phyloP scores from a whole-genome alignment of 345 rosid species.

The Eucalyptus erythrocorys region DNA sequence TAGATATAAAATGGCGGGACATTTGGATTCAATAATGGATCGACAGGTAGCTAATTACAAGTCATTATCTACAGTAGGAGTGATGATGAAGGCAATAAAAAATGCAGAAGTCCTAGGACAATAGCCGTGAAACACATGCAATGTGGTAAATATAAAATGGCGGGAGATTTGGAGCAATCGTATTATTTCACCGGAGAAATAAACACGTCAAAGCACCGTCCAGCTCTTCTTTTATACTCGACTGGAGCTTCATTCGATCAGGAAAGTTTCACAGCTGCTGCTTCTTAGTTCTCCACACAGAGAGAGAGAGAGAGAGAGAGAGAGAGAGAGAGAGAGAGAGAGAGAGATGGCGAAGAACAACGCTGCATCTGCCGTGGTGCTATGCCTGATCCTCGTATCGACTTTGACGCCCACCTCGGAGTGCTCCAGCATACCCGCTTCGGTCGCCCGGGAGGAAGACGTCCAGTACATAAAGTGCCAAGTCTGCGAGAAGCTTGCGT shows the following conservation, averaged over 20 bases:
- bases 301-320: no score
- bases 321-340: no score
- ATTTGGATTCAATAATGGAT: background rate
- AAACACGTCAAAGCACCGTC: background rate
- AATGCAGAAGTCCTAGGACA: background rate
- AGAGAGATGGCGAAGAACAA: conserved; percentile 14
- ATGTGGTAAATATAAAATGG: background rate
- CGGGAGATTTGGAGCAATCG: background rate
- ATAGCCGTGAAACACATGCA: background rate
- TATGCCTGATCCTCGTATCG: conserved; percentile 15
- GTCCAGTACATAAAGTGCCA: conserved; percentile 76
- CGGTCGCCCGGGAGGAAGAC: conserved; percentile 64
- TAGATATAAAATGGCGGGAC: background rate
- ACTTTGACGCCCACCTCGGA: conserved; percentile 29
- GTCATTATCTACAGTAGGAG: background rate
- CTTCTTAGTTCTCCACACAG: background rate
- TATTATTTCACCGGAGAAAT: background rate
- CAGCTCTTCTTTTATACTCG: background rate
- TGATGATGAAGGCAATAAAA: background rate
- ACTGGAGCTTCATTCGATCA: background rate
- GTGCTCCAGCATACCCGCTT: conserved; percentile 35
- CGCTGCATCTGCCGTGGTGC: conserved; percentile 5
- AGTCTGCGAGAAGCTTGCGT: conserved; percentile 77
- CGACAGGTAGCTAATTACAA: background rate
- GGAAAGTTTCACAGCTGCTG: background rate